Base-by-base conservation (phyloP, 345 rosid genomes). In the Theobroma cacao region DNA sequence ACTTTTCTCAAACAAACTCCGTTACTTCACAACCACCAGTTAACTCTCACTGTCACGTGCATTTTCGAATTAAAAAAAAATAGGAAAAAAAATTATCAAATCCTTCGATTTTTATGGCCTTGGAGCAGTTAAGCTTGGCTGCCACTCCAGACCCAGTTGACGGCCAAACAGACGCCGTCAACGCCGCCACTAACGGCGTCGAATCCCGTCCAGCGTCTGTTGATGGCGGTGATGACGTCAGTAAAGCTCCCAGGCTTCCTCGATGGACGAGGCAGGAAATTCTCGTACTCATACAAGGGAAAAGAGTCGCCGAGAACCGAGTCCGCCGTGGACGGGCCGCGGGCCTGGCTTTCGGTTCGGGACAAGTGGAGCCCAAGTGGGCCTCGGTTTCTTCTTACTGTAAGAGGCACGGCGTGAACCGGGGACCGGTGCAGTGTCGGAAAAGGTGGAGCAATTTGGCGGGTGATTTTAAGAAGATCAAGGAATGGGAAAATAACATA, bases 181-280 rank as follows among this genome's bases (percentile, higher is more conserved):
- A 89, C 84, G 87, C 87, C 83, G 87, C 82, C 18, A 81, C 62
- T 78, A 80, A 82, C 88, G 88, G 84, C 75, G 88, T 75, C 1
- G 88, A 87, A 50, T 70, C 59, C 20, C 84, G 86, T 20, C 78
- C 74, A 15, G 13, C 85, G 38, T 70, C 87, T 5, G 68, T 66
- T 36, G 97, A 84, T 43, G 86, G 87, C 5, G 90, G 84, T 2
- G 99, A 90, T 38, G 97, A 90, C 76, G 85, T 89, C 14, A 82
- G 81, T 68, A 90, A 89, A 84, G 86, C 90, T 47, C 91, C 94
- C 47, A 82, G 99, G 47, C 94, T 92, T 50, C 99, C 99, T 33
- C 95, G 99, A 5, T 96, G 99, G 99, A 96, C 99, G 45, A 77
- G 99, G 76, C 98, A 94, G 80, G 99, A 96, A 83, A 96, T 96